phyloP scores from a whole-genome alignment of 106 monocot species.

The Vanilla planifolia region DNA sequence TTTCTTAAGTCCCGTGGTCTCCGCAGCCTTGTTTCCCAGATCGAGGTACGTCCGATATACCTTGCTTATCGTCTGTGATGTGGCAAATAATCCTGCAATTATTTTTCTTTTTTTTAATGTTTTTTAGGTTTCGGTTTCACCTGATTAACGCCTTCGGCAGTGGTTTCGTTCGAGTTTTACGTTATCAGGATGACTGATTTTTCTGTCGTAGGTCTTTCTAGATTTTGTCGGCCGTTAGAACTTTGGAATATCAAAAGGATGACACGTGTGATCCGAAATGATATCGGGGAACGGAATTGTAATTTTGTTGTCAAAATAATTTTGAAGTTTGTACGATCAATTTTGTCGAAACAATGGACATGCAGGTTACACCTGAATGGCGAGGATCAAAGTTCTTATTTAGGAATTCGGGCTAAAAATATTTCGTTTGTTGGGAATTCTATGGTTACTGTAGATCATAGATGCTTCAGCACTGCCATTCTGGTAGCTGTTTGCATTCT shows the following conservation, averaged over 20 bases:
- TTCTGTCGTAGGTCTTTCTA: background rate
- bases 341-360: background rate
- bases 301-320: background rate
- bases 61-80: background rate
- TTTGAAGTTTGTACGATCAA: background rate
- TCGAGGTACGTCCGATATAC: slow-evolving; percentile 46
- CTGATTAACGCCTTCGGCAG: background rate
- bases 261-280: background rate
- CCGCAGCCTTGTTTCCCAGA: slow-evolving; percentile 37
- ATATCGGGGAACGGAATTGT: background rate
- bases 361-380: background rate
- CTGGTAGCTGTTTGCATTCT: background rate
- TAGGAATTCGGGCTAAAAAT: background rate
- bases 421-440: background rate
- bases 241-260: slow-evolving; percentile 4
- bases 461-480: background rate
- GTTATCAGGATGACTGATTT: background rate
- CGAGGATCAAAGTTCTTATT: background rate
- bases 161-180: background rate
- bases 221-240: background rate
- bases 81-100: background rate
- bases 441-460: background rate
- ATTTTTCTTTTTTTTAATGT: background rate
- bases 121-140: background rate
- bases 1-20: slow-evolving; percentile 64